phyloP scores from a whole-genome alignment of 176 grass and related monocot genomes.

The Triticum turgidum region DNA sequence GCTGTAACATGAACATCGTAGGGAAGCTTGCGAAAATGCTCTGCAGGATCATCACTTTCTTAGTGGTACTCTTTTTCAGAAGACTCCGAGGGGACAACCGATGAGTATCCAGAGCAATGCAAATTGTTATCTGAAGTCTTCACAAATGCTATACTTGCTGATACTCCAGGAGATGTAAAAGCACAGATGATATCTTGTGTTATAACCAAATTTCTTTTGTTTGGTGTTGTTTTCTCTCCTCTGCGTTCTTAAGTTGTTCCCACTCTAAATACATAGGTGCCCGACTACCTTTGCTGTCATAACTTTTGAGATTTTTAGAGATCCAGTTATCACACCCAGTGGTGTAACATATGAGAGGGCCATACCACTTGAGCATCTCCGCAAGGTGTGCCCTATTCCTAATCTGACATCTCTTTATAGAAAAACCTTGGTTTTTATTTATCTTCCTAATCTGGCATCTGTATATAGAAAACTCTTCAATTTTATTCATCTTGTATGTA shows the following conservation, averaged over 20 bases:
- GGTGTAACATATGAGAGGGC: conserved; percentile 86
- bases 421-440: no score
- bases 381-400: conserved; percentile 40
- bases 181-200: not conserved
- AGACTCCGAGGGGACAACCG: not conserved
- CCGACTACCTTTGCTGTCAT: conserved; percentile 84
- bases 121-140: conserved; percentile 71
- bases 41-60: conserved; percentile 65
- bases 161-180: conserved; percentile 70
- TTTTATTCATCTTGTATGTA: no score
- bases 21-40: conserved; percentile 74
- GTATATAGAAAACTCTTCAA: no score
- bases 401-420: not conserved
- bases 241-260: conserved; percentile 22
- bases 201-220: not conserved
- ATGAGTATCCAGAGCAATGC: conserved; percentile 51
- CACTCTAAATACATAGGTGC: conserved; percentile 53
- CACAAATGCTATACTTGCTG: conserved; percentile 36
- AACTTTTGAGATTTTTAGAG: conserved; percentile 83
- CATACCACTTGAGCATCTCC: conserved; percentile 73
- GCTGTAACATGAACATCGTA: conserved; percentile 10
- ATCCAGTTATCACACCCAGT: conserved; percentile 91
- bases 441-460: no score
- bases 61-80: conserved; percentile 42
- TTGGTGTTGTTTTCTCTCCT: not conserved